These are phyloP conservation scores for Leishmania lainsoni DNA, from an alignment of 208 protist genomes.

Conservation along the genomic window DNA sequence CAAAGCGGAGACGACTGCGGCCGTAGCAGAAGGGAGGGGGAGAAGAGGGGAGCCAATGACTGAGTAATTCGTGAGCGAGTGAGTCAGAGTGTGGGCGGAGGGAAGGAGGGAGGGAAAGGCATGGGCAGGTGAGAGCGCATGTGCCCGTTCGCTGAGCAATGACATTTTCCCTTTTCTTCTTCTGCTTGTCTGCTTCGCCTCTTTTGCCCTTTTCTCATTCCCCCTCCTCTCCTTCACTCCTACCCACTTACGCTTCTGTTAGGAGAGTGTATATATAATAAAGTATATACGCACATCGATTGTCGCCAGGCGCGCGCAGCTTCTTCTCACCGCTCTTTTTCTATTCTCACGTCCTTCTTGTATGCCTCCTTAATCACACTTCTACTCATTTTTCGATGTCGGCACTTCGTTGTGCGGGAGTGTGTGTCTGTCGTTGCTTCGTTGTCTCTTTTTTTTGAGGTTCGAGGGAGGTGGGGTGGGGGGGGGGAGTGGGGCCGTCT, in stretches of 20 bases:
- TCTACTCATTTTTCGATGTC: not conserved
- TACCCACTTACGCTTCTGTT: not conserved
- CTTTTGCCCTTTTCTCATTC: too few species aligned
- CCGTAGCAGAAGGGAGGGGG: not conserved
- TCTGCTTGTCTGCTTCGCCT: too few species aligned
- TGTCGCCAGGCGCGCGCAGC: not conserved
- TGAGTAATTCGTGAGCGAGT: conserved; percentile 1
- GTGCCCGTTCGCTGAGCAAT: not conserved
- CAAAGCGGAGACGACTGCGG: conserved; percentile 8
- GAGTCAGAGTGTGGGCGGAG: not conserved
- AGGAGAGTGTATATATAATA: too few species aligned
- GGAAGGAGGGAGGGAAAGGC: not conserved
- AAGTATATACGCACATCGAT: conserved; percentile 7
- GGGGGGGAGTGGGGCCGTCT: not conserved
- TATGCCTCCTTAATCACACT: not conserved
- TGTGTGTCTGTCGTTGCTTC: not conserved
- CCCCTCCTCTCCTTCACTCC: conserved; percentile 3
- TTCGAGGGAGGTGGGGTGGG: not conserved
- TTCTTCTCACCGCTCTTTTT: not conserved
- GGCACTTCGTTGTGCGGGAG: not conserved
- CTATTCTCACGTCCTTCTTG: not conserved
- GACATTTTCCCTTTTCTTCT: not conserved
- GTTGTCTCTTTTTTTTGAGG: not conserved
- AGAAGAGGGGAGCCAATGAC: not conserved
- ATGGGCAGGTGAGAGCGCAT: not conserved